Base-by-base conservation (phyloP, 2,329 filamentous ascomycete genomes). In the Beauveria medogensis region DNA sequence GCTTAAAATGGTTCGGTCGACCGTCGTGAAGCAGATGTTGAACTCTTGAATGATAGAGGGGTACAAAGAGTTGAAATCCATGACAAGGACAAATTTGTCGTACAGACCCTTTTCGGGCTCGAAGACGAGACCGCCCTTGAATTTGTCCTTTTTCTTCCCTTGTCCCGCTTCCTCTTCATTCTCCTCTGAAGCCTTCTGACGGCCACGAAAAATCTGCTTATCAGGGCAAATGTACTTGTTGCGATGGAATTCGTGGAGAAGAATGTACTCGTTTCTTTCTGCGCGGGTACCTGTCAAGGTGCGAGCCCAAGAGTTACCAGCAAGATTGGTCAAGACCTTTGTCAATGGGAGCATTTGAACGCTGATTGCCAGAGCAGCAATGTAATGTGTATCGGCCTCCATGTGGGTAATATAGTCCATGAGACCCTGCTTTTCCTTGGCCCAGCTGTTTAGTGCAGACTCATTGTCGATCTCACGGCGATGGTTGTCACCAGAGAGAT, bases 21-120 rank as follows among this genome's bases (percentile, higher is more conserved):
- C 92, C 0, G 95, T 99, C 2, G 94, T 99, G 75, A 99, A 99
- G 79, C 95, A 99, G 67, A 99, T 99, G 75, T 99, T 99, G 78
- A 87, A 99, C 81, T 99, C 95, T 71, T 99, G 95, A 64, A 99
- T 99, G 70, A 99, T 97, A 71, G 91, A 97, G 37, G 94, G 94
- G 69, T 99, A 99, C 64, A 99, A 80, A 68, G 92, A 97, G 82
- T 99, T 99, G 80, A 99, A 99, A 80, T 99, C 94, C 95, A 99
- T 99, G 74, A 99, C 95, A 60, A 99, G 83, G 59, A 99, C 90
- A 73, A 95, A 97, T 76, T 95, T 96, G 81, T 99, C 94, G 71
- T 99, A 99, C 5, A 99, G 82, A 20, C 95, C 94, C 74, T 93
- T 97, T 73, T 97, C 92, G 5, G 94, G 94, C 73, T 99, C 94